phyloP scores from a whole-genome alignment of 2,329 filamentous ascomycete species.

The Aspergillus flavus region DNA sequence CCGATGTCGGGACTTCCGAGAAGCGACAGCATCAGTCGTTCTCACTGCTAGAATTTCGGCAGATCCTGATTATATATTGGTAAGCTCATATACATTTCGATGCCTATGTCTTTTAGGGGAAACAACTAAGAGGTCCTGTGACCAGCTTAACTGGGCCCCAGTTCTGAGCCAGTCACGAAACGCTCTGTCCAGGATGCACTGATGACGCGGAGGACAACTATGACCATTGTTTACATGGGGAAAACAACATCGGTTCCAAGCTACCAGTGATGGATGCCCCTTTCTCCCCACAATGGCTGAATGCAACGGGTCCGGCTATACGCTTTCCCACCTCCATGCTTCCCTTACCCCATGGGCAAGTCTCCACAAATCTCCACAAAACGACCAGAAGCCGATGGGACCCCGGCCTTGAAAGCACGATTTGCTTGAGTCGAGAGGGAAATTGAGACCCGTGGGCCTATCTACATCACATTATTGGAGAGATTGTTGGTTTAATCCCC shows the following conservation, averaged over 20 bases:
- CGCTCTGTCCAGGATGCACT: not conserved
- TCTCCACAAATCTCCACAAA: not conserved
- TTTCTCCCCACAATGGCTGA: not conserved
- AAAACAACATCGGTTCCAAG: not conserved
- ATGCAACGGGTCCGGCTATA: not conserved
- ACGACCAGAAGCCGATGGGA: not conserved
- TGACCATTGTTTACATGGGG: not conserved
- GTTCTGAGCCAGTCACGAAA: no score
- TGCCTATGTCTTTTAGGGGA: not conserved
- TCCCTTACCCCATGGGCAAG: not conserved
- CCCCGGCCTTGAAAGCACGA: not conserved
- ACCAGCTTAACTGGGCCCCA: not conserved
- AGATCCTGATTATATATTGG: not conserved
- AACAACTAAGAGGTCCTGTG: not conserved
- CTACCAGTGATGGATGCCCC: not conserved
- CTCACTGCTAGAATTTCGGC: not conserved
- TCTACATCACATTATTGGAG: not conserved
- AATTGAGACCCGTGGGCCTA: not conserved
- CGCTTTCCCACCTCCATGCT: not conserved
- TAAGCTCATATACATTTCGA: not conserved
- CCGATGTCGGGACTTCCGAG: not conserved
- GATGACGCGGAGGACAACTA: not conserved
- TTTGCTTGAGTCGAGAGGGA: not conserved
- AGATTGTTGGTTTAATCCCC: not conserved
- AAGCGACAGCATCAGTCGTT: not conserved